These are phyloP conservation scores for Crucihimalaya himalaica DNA, from an alignment of 345 rosid genomes.

Conservation along the genomic window DNA sequence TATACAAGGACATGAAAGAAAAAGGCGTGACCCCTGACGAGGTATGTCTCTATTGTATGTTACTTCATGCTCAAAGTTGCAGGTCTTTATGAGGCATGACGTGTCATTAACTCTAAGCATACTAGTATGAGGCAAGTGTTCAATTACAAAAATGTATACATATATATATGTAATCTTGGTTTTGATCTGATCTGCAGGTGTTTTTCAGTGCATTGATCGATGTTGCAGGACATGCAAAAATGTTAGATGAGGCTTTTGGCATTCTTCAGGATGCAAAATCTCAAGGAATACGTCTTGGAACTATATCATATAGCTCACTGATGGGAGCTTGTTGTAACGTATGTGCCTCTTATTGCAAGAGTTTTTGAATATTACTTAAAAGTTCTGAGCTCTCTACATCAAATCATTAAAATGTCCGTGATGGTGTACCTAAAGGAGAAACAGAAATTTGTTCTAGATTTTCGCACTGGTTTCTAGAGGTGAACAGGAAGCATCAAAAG, in stretches of 20 bases:
- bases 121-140: neutral
- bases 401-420: neutral
- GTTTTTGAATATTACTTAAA: neutral
- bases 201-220: slow-evolving; percentile 87
- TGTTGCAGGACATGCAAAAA: slow-evolving; percentile 86
- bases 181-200: slow-evolving; percentile 50
- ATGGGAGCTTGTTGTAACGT: slow-evolving; percentile 99
- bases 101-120: neutral
- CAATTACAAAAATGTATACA: neutral
- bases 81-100: slow-evolving; percentile 17
- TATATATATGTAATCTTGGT: slow-evolving; percentile 1
- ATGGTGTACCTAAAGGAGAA: neutral
- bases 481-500: too few relatives aligned
- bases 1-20: slow-evolving; percentile 74
- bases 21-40: slow-evolving; percentile 82
- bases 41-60: slow-evolving; percentile 46
- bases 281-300: slow-evolving; percentile 65
- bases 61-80: neutral
- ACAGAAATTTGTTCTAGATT: neutral
- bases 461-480: too few relatives aligned
- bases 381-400: neutral
- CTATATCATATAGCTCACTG: slow-evolving; percentile 83
- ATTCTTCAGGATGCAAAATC: slow-evolving; percentile 62
- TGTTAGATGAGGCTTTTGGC: slow-evolving; percentile 76
- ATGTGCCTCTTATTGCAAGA: slow-evolving; percentile 42